These are phyloP conservation scores for Serendipita vermifera DNA, from an alignment of 768 basidiomycete species.

Conservation along the genomic window DNA sequence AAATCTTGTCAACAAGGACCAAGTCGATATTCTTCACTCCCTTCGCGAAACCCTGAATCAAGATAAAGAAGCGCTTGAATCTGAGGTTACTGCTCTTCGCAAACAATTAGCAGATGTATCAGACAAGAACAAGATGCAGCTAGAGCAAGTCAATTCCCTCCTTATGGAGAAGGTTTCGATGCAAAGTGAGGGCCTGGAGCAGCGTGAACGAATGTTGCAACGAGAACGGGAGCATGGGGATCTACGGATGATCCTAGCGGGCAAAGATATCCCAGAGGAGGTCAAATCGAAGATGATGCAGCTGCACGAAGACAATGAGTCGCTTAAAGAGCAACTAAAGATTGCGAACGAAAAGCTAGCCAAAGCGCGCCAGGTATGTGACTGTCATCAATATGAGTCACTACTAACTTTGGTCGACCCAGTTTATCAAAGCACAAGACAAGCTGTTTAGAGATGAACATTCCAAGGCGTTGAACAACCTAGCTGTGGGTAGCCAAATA, in stretches of 20 bases:
- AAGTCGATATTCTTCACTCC: conserved; percentile 75
- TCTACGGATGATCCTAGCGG: conserved; percentile 59
- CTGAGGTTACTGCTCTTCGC: conserved; percentile 49
- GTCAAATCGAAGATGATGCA: conserved; percentile 59
- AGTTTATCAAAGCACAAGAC: conserved; percentile 93
- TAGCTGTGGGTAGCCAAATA: conserved; percentile 31
- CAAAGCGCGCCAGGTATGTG: conserved; percentile 59
- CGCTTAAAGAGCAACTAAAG: conserved; percentile 57
- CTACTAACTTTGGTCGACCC: not conserved
- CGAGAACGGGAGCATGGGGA: conserved; percentile 84
- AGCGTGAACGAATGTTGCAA: conserved; percentile 75
- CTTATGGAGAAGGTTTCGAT: conserved; percentile 82
- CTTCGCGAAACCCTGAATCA: conserved; percentile 80
- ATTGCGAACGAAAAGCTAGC: conserved; percentile 59
- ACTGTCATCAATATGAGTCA: not conserved
- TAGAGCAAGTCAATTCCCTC: conserved; percentile 76
- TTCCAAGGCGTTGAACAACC: conserved; percentile 37
- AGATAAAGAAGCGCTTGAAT: conserved; percentile 66
- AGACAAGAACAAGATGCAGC: conserved; percentile 82
- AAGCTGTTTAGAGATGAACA: conserved; percentile 75
- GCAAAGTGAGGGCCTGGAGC: conserved; percentile 81
- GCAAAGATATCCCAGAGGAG: conserved; percentile 72
- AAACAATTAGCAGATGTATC: conserved; percentile 55
- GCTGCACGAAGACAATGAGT: conserved; percentile 65
- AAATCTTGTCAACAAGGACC: conserved; percentile 83